These are phyloP conservation scores for Hawksworthiomyces lignivorus DNA, from an alignment of 2,329 filamentous ascomycete genomes.

Conservation along the genomic window DNA sequence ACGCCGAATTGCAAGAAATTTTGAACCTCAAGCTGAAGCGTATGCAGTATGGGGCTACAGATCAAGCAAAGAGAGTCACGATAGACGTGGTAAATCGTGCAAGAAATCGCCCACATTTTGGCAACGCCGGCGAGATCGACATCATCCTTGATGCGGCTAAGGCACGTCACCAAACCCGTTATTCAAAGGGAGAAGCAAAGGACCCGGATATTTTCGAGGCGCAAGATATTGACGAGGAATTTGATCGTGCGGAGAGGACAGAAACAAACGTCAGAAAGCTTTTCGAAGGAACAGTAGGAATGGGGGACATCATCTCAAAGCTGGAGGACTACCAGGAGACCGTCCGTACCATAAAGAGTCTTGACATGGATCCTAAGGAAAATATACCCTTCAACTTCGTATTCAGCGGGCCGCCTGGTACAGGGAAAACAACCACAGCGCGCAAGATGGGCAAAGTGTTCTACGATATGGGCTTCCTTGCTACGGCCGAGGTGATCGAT, in stretches of 20 bases:
- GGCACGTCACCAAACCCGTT: constrained; percentile 23
- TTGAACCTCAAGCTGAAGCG: constrained; percentile 55
- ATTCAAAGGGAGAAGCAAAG: constrained; percentile 15
- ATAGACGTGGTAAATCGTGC: constrained; percentile 53
- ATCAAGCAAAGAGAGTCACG: constrained; percentile 43
- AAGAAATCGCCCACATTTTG: constrained; percentile 58
- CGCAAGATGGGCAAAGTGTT: constrained; percentile 68
- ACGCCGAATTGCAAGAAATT: constrained; percentile 50
- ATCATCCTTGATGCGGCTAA: constrained; percentile 56
- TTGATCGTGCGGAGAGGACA: constrained; percentile 39
- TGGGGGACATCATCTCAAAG: constrained; percentile 43
- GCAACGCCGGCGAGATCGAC: constrained; percentile 69
- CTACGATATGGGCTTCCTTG: constrained; percentile 65
- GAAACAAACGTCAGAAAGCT: constrained; percentile 43
- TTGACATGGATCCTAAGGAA: constrained; percentile 47
- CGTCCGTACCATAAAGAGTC: constrained; percentile 40
- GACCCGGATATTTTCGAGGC: constrained; percentile 22
- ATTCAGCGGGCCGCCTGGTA: constrained; percentile 53
- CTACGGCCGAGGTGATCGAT: constrained; percentile 39
- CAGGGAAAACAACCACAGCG: constrained; percentile 66
- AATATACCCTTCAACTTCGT: constrained; percentile 61
- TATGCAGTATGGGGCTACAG: constrained; percentile 44
- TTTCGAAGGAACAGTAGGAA: constrained; percentile 52
- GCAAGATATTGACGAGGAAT: constrained; percentile 52
- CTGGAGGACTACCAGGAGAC: constrained; percentile 48